Evolutionary conservation across 192 early-diverging fungal species (phyloP), one percentile per base, ranked within the genome.

Genomic region (Coemansia sp.): DNA sequence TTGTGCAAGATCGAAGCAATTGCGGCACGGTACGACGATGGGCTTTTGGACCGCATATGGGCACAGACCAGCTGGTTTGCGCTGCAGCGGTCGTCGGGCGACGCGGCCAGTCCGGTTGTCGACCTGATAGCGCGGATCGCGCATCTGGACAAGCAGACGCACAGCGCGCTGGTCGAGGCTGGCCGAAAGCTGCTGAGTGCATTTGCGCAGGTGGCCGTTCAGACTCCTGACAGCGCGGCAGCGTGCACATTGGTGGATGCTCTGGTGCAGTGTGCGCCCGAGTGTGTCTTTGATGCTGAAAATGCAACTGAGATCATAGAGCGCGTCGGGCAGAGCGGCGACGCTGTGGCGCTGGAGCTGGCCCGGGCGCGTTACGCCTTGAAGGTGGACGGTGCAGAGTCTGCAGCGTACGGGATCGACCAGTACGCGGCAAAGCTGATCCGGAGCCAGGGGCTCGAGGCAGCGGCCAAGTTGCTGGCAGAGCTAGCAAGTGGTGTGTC

Each of bases 31-130:
- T 51, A 63, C 33, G 64, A 57, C 20, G 12, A 38, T 1, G 28
- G 35, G 18, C 47, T 74, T 45, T 37, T 74, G 27, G 45, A 28
- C 0, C 51, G 55, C 11, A 42, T 74, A 10, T 74, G 70, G 70
- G 51, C 63, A 11, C 70, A 74, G 34, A 37, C 70, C 20, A 63
- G 64, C 38, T 74, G 70, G 70, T 74, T 74, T 47, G 58, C 70
- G 4, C 42, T 67, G 17, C 49, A 62, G 28, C 49, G 64, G 20
- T 25, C 58, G 12, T 38, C 46, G 18, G 47, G 51, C 42, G 41
- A 37, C 26, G 41, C 57, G 3, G 34, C 47, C 9, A 33, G 28
- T 5, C 54, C 70, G 7, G 43, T 72, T 7, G 62, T 72, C 1
- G 33, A 39, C 21, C 31, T 72, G 57, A 29, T 40, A 8, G 27